These are phyloP conservation scores for Aegilops umbellulata DNA, from an alignment of 176 grass and related monocot genomes.

Conservation along the genomic window DNA sequence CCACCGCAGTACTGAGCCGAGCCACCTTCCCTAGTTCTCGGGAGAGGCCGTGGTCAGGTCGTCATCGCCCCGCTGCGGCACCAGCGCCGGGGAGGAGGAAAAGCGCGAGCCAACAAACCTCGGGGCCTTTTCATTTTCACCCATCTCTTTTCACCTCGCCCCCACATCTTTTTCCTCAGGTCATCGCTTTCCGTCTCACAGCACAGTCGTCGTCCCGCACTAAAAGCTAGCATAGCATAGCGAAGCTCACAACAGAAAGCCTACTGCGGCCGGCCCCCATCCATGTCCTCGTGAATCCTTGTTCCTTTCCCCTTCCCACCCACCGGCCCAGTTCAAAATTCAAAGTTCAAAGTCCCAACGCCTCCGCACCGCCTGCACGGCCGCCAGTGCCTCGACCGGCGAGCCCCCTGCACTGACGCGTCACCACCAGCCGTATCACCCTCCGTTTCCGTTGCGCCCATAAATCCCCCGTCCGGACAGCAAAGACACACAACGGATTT, in stretches of 20 bases:
- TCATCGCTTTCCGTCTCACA: constrained; percentile 23
- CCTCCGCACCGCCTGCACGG: constrained; percentile 20
- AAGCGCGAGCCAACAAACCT: neutral
- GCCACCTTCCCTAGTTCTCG: neutral
- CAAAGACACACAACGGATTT: neutral
- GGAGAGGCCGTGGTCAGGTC: neutral
- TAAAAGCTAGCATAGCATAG: neutral
- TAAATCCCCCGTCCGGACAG: constrained; percentile 25
- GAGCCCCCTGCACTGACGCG: neutral
- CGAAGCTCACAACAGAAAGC: constrained; percentile 14
- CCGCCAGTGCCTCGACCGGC: constrained; percentile 5
- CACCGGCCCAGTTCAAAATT: constrained; percentile 32
- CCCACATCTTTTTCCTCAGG: constrained; percentile 21
- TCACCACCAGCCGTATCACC: neutral
- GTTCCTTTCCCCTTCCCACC: neutral
- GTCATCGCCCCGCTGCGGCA: neutral
- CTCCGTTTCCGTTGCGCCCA: neutral
- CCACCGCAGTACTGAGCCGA: neutral
- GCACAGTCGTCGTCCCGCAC: constrained; percentile 2
- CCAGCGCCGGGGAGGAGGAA: neutral
- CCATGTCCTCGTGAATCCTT: neutral
- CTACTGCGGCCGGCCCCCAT: neutral
- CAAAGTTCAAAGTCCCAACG: constrained; percentile 47
- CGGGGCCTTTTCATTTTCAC: neutral
- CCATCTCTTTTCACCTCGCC: neutral